Evolutionary conservation across 495 filamentous ascomycete genomes (phyloP).

Genomic region (Sordaria brevicollis): DNA sequence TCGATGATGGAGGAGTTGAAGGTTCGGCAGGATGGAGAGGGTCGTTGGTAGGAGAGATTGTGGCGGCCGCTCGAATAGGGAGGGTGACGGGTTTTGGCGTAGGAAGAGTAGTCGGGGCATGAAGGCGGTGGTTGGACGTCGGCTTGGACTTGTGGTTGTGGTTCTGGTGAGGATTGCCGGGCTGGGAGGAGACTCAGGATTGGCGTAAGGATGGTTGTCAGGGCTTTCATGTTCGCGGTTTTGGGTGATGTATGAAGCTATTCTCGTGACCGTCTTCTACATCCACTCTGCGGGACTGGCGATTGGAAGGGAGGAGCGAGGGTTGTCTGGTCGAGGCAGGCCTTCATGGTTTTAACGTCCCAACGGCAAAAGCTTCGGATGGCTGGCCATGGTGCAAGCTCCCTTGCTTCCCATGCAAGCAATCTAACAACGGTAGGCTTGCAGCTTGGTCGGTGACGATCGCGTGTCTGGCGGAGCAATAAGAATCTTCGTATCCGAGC

Average conservation of each 20-base stretch:
- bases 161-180: neutral
- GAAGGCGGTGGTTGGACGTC: neutral
- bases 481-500: neutral
- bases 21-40: slow-evolving; percentile 47
- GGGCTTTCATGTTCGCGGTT: neutral
- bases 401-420: neutral
- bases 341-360: neutral
- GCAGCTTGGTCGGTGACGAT: neutral
- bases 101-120: slow-evolving; percentile 46
- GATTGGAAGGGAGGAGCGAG: neutral
- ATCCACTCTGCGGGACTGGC: neutral
- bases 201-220: neutral
- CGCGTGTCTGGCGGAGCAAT: neutral
- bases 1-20: slow-evolving; percentile 49
- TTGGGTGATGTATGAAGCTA: neutral
- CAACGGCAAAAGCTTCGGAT: neutral
- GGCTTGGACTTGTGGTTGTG: neutral
- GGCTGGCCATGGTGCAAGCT: neutral
- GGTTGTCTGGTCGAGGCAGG: neutral
- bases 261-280: neutral
- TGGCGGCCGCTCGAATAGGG: slow-evolving; percentile 36
- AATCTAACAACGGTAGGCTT: neutral
- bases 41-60: slow-evolving; percentile 46
- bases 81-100: slow-evolving; percentile 33
- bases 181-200: neutral